Evolutionary conservation across 2,329 filamentous ascomycete species (phyloP).

Genomic region (Macrophomina tecta): DNA sequence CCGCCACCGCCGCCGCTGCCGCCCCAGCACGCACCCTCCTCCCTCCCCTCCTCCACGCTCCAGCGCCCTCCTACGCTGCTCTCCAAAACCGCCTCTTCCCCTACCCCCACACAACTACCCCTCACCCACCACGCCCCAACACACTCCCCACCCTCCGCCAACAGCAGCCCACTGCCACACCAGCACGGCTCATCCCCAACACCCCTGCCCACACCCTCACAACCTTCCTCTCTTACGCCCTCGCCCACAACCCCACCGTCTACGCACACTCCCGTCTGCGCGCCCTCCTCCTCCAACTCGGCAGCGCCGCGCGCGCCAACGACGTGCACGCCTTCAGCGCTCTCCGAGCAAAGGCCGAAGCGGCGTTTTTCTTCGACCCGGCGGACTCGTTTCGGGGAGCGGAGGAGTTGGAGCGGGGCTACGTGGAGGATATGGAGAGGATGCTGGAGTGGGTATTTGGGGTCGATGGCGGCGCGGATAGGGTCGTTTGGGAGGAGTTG

Average conservation of each 20-base stretch:
- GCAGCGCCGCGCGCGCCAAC: background rate
- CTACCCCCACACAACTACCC: background rate
- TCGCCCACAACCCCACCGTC: conserved; percentile 10
- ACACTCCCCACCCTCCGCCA: background rate
- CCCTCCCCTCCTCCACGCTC: background rate
- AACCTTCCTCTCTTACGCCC: background rate
- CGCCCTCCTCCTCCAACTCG: background rate
- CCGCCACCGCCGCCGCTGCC: background rate
- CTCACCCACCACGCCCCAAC: background rate
- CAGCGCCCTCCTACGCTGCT: background rate
- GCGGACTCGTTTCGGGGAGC: background rate
- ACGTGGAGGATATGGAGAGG: background rate
- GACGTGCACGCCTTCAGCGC: background rate
- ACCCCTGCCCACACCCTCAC: background rate
- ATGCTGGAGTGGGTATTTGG: conserved; percentile 2
- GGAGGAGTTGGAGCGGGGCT: background rate
- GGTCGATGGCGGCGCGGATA: conserved; percentile 3
- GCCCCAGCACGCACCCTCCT: background rate
- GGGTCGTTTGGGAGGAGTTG: background rate
- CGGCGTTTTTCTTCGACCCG: conserved; percentile 1
- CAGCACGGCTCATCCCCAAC: background rate
- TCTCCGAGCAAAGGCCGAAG: background rate
- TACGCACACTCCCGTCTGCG: background rate
- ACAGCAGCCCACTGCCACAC: background rate
- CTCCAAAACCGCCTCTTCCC: background rate